Percentiles rank a stretch among this genome's conserved stretches.
Evolutionary conservation across 176 grass and related monocot species (phyloP).

Genomic region (Bromus sterilis): DNA sequence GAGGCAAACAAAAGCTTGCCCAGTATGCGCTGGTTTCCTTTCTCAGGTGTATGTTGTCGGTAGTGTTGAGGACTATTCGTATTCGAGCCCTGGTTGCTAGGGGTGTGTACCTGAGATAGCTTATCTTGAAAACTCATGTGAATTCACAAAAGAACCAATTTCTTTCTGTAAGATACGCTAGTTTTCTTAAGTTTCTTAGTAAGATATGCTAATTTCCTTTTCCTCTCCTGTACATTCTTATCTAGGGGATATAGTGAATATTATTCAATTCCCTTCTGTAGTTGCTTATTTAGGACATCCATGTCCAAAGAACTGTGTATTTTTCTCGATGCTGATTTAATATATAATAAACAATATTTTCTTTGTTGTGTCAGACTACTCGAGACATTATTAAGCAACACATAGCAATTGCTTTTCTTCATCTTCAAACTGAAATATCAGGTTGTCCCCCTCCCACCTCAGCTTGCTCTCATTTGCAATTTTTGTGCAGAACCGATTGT

Average conservation of each 20-base stretch:
- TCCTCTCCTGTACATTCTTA: background rate
- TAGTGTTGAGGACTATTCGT: conserved; percentile 1
- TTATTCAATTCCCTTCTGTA: background rate
- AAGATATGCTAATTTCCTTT: background rate
- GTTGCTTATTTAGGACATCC: conserved; percentile 9
- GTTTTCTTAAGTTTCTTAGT: background rate
- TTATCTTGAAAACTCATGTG: background rate
- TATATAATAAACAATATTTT: background rate
- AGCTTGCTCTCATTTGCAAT: conserved; percentile 20
- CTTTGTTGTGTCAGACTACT: conserved; percentile 62
- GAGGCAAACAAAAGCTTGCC: background rate
- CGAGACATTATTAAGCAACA: conserved; percentile 76
- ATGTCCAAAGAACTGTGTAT: background rate
- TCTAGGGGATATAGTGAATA: background rate
- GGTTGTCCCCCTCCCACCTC: conserved; percentile 28
- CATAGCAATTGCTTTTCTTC: conserved; percentile 60
- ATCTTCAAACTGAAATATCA: conserved; percentile 96
- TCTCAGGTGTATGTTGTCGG: background rate
- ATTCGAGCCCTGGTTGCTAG: conserved; percentile 2
- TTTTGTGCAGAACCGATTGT: conserved; percentile 4
- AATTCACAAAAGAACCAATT: background rate
- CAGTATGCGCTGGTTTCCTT: conserved; percentile 3
- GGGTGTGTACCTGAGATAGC: background rate
- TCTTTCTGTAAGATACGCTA: background rate
- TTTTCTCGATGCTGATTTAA: conserved; percentile 25